Conservation (phyloP, 495 filamentous ascomycete genomes). For the Xylaria cubensis region DNA sequence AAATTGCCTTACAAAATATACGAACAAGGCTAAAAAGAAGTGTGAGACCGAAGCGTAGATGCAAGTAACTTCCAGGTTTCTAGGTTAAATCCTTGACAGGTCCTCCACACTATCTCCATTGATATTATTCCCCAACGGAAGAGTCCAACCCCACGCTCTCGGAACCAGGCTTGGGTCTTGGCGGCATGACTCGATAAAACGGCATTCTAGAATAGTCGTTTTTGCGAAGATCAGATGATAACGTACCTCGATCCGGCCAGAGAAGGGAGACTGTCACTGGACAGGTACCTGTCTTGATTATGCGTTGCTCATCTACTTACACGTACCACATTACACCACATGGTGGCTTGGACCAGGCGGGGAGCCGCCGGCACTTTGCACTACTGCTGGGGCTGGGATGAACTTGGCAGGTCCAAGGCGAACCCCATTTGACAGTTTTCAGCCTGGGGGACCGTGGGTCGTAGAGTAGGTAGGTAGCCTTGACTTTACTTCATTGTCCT, state of each 20-base stretch:
- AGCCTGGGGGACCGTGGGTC: background rate
- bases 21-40: background rate
- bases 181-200: background rate
- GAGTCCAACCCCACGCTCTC: conserved; percentile 12
- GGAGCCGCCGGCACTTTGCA: conserved; percentile 4
- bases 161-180: conserved; percentile 11
- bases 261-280: background rate
- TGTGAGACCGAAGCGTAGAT: background rate
- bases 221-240: conserved; percentile 1
- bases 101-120: background rate
- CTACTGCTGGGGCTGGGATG: background rate
- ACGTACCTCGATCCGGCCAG: background rate
- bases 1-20: background rate
- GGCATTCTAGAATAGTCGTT: conserved; percentile 2
- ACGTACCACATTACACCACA: background rate
- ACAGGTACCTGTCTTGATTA: background rate
- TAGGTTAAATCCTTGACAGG: background rate
- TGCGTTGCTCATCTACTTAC: background rate
- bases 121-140: no score
- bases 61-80: background rate
- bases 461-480: background rate
- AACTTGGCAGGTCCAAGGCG: conserved; percentile 11
- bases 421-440: conserved; percentile 4
- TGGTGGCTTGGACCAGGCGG: background rate
- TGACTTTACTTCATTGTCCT: background rate